A percentile compares a stretch with the other conserved stretches of the same genome.
These are phyloP conservation scores for Atkinsonella hypoxylon DNA, from an alignment of 2,329 filamentous ascomycete species.

Conservation along the genomic window DNA sequence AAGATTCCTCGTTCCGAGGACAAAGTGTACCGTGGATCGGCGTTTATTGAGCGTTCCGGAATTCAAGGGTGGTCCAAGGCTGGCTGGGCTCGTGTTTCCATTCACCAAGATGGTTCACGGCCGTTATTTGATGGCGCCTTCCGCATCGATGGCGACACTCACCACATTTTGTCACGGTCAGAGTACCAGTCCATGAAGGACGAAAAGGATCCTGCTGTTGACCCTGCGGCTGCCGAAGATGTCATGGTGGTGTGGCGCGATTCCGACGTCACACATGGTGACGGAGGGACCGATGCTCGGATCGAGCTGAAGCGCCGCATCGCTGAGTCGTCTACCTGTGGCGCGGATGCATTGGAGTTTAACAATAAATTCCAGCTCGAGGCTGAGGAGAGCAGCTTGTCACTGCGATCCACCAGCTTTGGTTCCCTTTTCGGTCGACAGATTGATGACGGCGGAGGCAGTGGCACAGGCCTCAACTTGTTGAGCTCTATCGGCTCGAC, in stretches of 20 bases:
- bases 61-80: conserved; percentile 60
- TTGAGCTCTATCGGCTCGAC: conserved; percentile 67
- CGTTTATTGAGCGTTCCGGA: conserved; percentile 54
- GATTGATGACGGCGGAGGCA: conserved; percentile 58
- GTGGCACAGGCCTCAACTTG: conserved; percentile 59
- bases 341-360: conserved; percentile 65
- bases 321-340: conserved; percentile 43
- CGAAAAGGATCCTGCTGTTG: conserved; percentile 55
- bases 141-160: conserved; percentile 65
- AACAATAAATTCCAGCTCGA: conserved; percentile 66
- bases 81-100: conserved; percentile 76
- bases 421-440: conserved; percentile 61
- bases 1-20: conserved; percentile 60
- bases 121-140: conserved; percentile 90
- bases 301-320: conserved; percentile 53
- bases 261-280: conserved; percentile 56
- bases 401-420: conserved; percentile 48
- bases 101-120: conserved; percentile 61
- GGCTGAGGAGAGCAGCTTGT: conserved; percentile 32
- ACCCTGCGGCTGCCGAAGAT: conserved; percentile 44
- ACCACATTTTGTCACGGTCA: conserved; percentile 69
- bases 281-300: conserved; percentile 22
- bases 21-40: conserved; percentile 71
- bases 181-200: conserved; percentile 66
- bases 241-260: conserved; percentile 89